Conservation (phyloP, 139 green algal species). For the Pseudopediastrum boryanum region DNA sequence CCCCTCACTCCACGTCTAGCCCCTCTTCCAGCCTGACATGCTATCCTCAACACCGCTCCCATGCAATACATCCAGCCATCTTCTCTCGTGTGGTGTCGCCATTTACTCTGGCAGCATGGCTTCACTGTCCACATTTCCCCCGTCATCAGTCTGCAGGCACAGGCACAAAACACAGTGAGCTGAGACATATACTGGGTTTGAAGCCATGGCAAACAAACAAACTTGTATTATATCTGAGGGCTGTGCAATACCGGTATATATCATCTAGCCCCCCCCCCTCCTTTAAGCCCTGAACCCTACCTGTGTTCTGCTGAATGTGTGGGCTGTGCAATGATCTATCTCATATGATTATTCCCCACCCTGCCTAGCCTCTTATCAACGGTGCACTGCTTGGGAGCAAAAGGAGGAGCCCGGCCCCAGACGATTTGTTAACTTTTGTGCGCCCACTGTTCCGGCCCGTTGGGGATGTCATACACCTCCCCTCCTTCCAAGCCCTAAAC, state of each 20-base stretch:
- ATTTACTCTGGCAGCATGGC: conserved; percentile 76
- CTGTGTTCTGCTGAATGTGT: background rate
- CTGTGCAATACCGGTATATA: background rate
- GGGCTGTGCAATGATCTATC: too few species aligned
- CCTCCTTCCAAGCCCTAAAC: too few species aligned
- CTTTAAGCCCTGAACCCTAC: background rate
- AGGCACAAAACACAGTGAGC: background rate
- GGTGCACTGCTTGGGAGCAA: too few species aligned
- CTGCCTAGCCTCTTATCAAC: too few species aligned
- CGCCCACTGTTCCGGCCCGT: too few species aligned
- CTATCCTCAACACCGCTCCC: too few species aligned
- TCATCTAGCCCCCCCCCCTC: background rate
- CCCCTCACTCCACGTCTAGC: too few species aligned
- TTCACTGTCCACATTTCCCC: conserved; percentile 78
- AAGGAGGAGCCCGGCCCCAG: too few species aligned
- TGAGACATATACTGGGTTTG: background rate
- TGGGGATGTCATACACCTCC: too few species aligned
- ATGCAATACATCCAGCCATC: background rate
- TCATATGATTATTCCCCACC: too few species aligned
- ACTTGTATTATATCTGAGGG: background rate
- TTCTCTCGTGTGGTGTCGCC: background rate
- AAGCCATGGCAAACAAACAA: background rate
- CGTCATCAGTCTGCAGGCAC: conserved; percentile 42
- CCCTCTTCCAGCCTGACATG: too few species aligned
- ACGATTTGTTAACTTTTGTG: too few species aligned